Base-by-base conservation (phyloP, 805 yeast species). In the Wickerhamiella azymoides region DNA sequence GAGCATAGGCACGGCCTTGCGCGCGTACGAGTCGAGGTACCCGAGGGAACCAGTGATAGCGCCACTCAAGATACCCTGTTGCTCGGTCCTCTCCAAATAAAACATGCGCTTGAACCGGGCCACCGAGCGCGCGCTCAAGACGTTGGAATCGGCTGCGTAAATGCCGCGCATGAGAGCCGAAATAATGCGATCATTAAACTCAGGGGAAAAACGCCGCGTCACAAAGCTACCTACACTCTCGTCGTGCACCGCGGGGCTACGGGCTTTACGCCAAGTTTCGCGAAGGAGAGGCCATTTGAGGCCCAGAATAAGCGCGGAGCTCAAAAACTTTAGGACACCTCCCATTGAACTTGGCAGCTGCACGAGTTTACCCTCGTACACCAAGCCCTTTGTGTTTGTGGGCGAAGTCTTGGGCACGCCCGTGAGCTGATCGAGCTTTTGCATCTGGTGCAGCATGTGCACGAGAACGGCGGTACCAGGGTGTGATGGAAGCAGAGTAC, bases 151-250 rank as follows among this genome's bases (percentile, higher is more conserved):
- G n/a, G 84, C 92, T 1, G 94, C 96, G 61, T 86, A 89, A 1
- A 92, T 77, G 0, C 98, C 98, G 57, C 86, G 85, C 59, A 81
- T 68, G 3, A 86, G 64, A 0, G 95, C 97, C 61, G 94, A 82
- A 17, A 82, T 63, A 11, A 89, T 62, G 43, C 83, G 78, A 8
- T 68, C 65, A 5, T 80, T 61, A 10, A 63, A 45, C 1, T 57
- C 56, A 8, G 67, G 66, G 2, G 88, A 88, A 58, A 86, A 79
- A 49, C 96, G 63, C 51, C 96, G 66, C 2, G 65, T 57, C 30
- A 88, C 59, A 55, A 85, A 84, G 2, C 71, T 65, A 39, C 74
- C 78, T 1, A 89, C 77, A 9, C 80, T 69, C 63, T 86, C 96
- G 57, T 88, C 96, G 5, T 63, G 53, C 0, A 54, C 14, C 46